A percentile compares a stretch with the other conserved stretches of the same genome.
Evolutionary conservation across 2,329 filamentous ascomycete species (phyloP).

Genomic region (Fusarium secorum): DNA sequence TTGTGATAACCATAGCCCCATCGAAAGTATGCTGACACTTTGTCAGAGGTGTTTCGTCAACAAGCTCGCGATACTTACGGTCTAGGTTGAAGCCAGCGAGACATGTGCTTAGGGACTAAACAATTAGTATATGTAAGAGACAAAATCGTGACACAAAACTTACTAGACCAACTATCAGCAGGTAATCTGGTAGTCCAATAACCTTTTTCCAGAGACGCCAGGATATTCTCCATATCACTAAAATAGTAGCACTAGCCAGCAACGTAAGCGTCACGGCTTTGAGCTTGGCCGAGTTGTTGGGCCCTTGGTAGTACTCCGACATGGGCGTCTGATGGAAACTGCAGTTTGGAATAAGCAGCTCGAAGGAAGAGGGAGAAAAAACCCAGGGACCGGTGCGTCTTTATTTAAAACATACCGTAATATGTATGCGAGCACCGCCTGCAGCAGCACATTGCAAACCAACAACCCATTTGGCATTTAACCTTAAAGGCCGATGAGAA

Average conservation of each 20-base stretch:
- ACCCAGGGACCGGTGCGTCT: not conserved
- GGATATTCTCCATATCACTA: constrained; percentile 1
- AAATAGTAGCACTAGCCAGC: not conserved
- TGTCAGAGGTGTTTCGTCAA: not conserved
- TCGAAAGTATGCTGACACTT: not conserved
- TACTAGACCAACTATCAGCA: not conserved
- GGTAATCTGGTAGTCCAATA: not conserved
- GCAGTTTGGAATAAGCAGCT: not conserved
- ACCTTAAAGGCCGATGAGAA: not conserved
- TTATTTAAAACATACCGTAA: not conserved
- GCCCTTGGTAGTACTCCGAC: not conserved
- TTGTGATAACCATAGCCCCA: constrained; percentile 8
- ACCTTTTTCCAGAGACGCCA: not conserved
- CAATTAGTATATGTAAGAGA: no score
- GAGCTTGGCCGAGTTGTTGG: not conserved
- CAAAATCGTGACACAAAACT: not conserved
- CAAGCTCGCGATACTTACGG: not conserved
- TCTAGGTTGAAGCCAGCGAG: constrained; percentile 1
- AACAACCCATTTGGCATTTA: not conserved
- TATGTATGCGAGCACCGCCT: not conserved
- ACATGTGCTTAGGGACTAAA: not conserved
- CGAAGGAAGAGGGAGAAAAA: not conserved
- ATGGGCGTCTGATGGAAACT: not conserved
- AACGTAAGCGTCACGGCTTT: not conserved
- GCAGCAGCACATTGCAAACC: not conserved